Base-by-base conservation (phyloP, 176 grass and related monocot species). In the Triticum urartu region DNA sequence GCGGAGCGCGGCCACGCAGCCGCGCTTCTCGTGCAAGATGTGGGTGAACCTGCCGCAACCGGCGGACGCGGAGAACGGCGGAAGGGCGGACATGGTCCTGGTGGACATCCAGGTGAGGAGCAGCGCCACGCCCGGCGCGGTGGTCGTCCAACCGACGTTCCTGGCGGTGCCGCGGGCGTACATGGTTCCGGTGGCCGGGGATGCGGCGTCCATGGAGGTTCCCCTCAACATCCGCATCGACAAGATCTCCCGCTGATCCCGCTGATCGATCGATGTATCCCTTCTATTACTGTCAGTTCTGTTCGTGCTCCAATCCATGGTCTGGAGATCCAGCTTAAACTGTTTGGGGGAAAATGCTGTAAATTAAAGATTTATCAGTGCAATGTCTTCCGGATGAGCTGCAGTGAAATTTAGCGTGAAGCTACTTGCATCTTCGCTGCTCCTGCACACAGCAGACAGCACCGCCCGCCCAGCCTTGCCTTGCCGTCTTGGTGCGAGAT, bases 51-150 rank as follows among this genome's bases (percentile, higher is more conserved):
- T 5, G 48, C 7, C 1, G 35, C 79, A 9, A 9, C 38, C 38
- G 64, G 25, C 47, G 9, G 62, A 22, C 5, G 5, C 38, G 58
- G 21, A 10, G 40, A 68, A 4, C 26, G 18, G 63, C 17, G 28
- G 20, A 26, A 68, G 8, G 42, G 25, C 42, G 18, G 79, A 81
- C 79, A 13, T 32, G 3, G 5, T 52, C 40, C 43, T 34, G 64
- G 77, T 83, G 80, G 80, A 83, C 25, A 22, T 75, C 24, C 50
- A 69, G 34, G 4, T 88, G 50, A 25, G 61, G 35, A 88, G 86
- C 80, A 70, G 20, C 64, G 18, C 35, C 12, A 26, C 6, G 9
- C 48, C 26, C 20, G 80, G 80, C 64, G 36, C 63, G 0, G 63
- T 48, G 64, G 38, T 22, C 28, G 38, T 11, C 20, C n/a, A 78